A percentile compares a stretch with the other conserved stretches of the same genome.
Conservation (phyloP, 805 yeast genomes). For the Myxozyma monticola region DNA sequence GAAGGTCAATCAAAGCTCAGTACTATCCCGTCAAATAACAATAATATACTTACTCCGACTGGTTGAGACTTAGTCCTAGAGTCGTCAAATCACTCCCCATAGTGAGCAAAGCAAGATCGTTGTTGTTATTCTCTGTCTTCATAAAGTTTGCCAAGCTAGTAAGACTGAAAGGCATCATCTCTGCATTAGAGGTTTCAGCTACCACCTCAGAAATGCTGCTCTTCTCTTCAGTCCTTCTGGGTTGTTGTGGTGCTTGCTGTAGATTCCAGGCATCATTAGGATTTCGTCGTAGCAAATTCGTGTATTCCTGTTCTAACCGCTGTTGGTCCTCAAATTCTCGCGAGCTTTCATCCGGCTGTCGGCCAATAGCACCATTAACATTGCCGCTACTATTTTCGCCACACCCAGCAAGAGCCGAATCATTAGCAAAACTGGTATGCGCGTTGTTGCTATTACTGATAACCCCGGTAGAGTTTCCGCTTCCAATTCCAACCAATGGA, state of each 20-base stretch:
- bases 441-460: neutral
- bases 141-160: constrained; percentile 61
- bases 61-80: constrained; percentile 60
- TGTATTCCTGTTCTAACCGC: constrained; percentile 13
- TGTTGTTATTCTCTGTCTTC: constrained; percentile 58
- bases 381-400: neutral
- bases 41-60: constrained; percentile 38
- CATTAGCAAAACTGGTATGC: neutral
- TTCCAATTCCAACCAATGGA: constrained; percentile 4
- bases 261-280: constrained; percentile 5
- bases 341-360: constrained; percentile 6
- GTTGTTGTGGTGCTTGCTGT: constrained; percentile 1
- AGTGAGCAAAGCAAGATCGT: constrained; percentile 64
- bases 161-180: constrained; percentile 64
- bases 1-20: neutral
- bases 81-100: constrained; percentile 73
- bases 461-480: neutral
- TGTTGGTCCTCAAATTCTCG: constrained; percentile 15
- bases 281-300: constrained; percentile 7
- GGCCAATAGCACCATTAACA: constrained; percentile 1
- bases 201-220: neutral
- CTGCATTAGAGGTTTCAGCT: constrained; percentile 37
- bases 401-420: neutral
- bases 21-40: neutral
- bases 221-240: neutral